Evolutionary conservation across 2,329 filamentous ascomycete genomes (phyloP).

Genomic region (Escovopsis sp.): DNA sequence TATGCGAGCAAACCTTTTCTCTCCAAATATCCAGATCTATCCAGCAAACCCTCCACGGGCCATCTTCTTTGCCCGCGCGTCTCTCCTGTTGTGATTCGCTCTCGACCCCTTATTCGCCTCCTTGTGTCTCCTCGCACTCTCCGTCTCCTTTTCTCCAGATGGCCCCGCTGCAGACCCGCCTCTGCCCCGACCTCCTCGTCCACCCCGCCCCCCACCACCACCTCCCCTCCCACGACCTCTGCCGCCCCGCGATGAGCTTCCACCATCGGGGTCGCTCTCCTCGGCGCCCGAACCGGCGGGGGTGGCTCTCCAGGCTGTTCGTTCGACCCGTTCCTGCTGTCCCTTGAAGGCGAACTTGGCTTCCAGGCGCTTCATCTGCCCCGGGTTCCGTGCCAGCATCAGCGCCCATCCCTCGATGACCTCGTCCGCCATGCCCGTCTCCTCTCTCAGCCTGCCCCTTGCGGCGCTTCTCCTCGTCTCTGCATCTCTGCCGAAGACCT

Average conservation of each 20-base stretch:
- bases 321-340: conserved; percentile 46
- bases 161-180: conserved; percentile 50
- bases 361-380: conserved; percentile 55
- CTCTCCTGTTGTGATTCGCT: conserved; percentile 76
- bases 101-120: conserved; percentile 69
- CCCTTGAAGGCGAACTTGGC: conserved; percentile 54
- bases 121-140: conserved; percentile 57
- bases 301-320: conserved; percentile 50
- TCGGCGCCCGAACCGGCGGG: conserved; percentile 41
- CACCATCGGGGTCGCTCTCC: conserved; percentile 35
- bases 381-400: conserved; percentile 64
- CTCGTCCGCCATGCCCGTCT: conserved; percentile 86
- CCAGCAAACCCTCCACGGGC: conserved; percentile 31
- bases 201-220: conserved; percentile 16
- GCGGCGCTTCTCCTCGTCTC: conserved; percentile 50
- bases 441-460: conserved; percentile 50
- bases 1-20: neutral
- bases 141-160: conserved; percentile 54
- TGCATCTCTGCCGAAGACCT: conserved; percentile 56
- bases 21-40: neutral
- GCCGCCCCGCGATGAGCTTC: conserved; percentile 28
- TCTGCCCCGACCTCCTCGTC: conserved; percentile 36
- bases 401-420: conserved; percentile 87
- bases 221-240: conserved; percentile 31
- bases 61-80: conserved; percentile 53